Base-by-base conservation (phyloP, 108 stramenopile species). In the Nannochloropsis salina region DNA sequence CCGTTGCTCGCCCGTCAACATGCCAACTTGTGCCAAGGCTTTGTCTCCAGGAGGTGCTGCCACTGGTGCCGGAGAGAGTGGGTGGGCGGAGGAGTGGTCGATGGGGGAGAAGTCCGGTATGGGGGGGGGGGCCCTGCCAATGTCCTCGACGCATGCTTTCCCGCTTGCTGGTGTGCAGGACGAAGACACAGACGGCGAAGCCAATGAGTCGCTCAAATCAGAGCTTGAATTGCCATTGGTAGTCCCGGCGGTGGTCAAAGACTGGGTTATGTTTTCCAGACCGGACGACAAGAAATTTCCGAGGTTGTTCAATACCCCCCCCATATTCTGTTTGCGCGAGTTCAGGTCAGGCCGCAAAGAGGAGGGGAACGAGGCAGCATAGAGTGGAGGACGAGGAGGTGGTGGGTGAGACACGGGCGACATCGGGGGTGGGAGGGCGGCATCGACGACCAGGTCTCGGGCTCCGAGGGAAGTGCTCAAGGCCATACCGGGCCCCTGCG, bases 381-480 rank as follows among this genome's bases (percentile, higher is more conserved):
- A 74, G n/a, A n/a, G n/a, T n/a, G n/a, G n/a, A n/a, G n/a, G n/a
- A n/a, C n/a, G n/a, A n/a, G 61, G 61, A 2, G 61, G 61, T 2
- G 61, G 61, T 74, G 61, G 61, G 15, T 15, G 61, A 74, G 61
- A 74, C 61, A 74, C 2, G 15, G 61, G 61, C n/a, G 15, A n/a
- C n/a, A n/a, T 15, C 61, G 5, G 61, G 15, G 61, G n/a, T 74
- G 61, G 61, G 2, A 74, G 61, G 61, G 61, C 15, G 61, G 61
- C 61, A 20, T 74, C 61, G n/a, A 74, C 4, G 61, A 20, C n/a
- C 20, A 74, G 61, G 61, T 74, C 61, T n/a, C 15, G n/a, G 2
- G 61, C 61, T 15, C 61, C 61, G 61, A 74, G 61, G 61, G 15
- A 20, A n/a, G 61, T n/a, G n/a, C 61, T 74, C 61, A 74, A 74